Base-by-base conservation (phyloP, 257 asterid species). In the Lantana camara region DNA sequence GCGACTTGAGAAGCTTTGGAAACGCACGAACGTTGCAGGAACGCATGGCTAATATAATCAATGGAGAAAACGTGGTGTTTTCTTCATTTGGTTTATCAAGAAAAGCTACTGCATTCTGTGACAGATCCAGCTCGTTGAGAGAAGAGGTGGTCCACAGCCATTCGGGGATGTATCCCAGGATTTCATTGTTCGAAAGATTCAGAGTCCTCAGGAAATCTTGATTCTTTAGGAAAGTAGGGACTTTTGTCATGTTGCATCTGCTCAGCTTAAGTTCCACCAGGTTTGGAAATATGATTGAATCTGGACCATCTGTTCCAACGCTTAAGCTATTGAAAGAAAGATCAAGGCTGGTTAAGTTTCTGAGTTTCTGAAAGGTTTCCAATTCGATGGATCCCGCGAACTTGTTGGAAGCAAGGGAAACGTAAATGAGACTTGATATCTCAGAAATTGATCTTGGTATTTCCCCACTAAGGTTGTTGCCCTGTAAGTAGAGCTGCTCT, bases 41-140 rank as follows among this genome's bases (percentile, higher is more conserved):
- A 8, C 71, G 67, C 76, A 71, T 71, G 57, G 9, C 67, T 61
- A 71, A 9, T 35, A 14, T 71, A 0, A 15, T 61, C 57, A 71
- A 10, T 12, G 60, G 76, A 24, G 71, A 64, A 57, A 64, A 50
- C 13, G 44, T 11, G 21, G 5, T 10, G 51, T 40, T 57, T 55
- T 23, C 70, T 37, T 17, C 32, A 22, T 41, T 30, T 9, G 75
- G 35, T 52, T 61, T 69, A 9, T 63, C n/a, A 1, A 52, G 57
- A 40, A 71, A 64, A 44, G 57, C 72, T 3, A 71, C 32, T 16
- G 16, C 32, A 15, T 71, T 71, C 24, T 49, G 51, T 10, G 76
- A 71, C 57, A 71, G 67, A 64, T 71, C 76, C 48, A 71, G 58
- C 72, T 71, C 76, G 57, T 64, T 64, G 4, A 71, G 72, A 49